Evolutionary conservation across 2,329 filamentous ascomycete species (phyloP), one percentile per base, ranked within the genome.

Genomic region (Trichoderma atroviride): DNA sequence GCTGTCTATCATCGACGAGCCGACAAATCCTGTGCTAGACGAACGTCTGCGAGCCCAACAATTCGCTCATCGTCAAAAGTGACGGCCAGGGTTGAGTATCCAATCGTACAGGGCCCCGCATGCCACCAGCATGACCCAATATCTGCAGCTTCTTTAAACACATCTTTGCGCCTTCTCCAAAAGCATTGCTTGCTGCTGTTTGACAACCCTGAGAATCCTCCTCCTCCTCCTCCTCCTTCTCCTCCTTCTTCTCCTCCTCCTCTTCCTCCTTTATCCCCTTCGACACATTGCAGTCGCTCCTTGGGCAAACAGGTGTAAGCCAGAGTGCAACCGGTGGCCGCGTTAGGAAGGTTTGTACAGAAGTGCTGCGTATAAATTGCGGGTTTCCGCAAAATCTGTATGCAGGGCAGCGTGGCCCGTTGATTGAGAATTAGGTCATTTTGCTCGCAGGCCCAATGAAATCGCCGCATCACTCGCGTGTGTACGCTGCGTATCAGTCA

Each of bases 21-120:
- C 62, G 62, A 22, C 33, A 63, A 63, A 40, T 56, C 35, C 24
- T 47, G 52, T 55, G 40, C 62, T 65, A 37, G 40, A 29, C 53
- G 33, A 33, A 35, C 55, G 37, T 31, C 63, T 66, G 29, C 63
- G 43, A 66, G 37, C 63, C 56, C 29, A 47, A 60, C 40, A 22
- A 56, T 59, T 67, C n/a, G 37, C 22, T 56, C 40, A 67, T 67
- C 14, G 62, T 59, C 27, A 35, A 50, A 65, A 57, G 55, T 29
- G 55, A 59, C 35, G 64, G 24, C 58, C 55, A 67, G 35, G 55
- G 64, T 60, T 67, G n/a, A 22, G 56, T 53, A 33, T 60, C 64
- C 64, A 59, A 67, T 52, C 55, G 56, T 31, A 24, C 40, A 67
- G 37, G 40, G n/a, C 64, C 64, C 64, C 62, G 56, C 64, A 50